These are phyloP conservation scores for Irpex sp. DNA, from an alignment of 1,284 basidiomycete genomes.

Conservation along the genomic window DNA sequence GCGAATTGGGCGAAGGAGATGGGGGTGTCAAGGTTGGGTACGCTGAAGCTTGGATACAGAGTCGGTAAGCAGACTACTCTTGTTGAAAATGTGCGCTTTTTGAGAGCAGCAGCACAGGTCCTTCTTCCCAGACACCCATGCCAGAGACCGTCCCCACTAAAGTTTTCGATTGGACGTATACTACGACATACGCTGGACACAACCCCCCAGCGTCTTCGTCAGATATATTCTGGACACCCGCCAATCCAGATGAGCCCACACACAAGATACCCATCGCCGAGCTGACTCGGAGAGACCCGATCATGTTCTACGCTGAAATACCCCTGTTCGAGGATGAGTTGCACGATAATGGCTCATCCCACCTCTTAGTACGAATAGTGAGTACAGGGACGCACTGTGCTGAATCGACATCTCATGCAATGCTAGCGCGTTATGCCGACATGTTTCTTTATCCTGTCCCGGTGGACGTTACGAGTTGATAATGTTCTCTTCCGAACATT, in stretches of 20 bases:
- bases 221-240: conserved; percentile 42
- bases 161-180: conserved; percentile 98
- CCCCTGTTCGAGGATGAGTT: conserved; percentile 92
- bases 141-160: conserved; percentile 75
- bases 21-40: conserved; percentile 93
- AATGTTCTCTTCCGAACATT: conserved; percentile 89
- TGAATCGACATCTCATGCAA: no score
- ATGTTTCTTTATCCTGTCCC: conserved; percentile 88
- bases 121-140: conserved; percentile 62
- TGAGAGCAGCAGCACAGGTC: conserved; percentile 47
- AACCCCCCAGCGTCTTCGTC: conserved; percentile 20
- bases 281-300: conserved; percentile 88
- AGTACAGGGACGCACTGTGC: conserved; percentile 30
- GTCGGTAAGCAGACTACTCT: conserved; percentile 50
- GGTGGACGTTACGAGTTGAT: conserved; percentile 95
- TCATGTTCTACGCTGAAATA: conserved; percentile 92
- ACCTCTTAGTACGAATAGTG: conserved; percentile 81
- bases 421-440: conserved; percentile 93
- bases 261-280: conserved; percentile 80
- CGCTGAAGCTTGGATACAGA: conserved; percentile 91
- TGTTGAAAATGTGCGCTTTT: background rate
- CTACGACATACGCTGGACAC: conserved; percentile 82
- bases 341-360: conserved; percentile 90
- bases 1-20: conserved; percentile 73
- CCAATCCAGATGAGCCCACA: conserved; percentile 45